Conservation (phyloP, 2,329 filamentous ascomycete genomes). For the Zymoseptoria brevis region DNA sequence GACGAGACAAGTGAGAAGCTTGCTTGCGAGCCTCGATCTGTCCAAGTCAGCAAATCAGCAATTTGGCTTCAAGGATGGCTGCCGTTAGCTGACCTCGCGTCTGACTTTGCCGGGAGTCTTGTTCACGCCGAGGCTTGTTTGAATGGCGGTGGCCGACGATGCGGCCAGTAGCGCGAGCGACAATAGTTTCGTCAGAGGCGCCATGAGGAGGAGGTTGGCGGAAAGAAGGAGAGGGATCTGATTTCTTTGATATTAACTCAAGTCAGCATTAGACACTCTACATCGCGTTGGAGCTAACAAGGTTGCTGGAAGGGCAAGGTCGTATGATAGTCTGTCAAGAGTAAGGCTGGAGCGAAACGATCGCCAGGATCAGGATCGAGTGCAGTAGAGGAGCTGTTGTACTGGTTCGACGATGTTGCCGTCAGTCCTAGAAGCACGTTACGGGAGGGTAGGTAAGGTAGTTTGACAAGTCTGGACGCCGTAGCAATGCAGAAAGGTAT, state of each 20-base stretch:
- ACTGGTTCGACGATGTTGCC: no score
- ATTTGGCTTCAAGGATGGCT: background rate
- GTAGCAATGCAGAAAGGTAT: no score
- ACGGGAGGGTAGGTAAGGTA: no score
- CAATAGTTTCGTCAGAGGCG: background rate
- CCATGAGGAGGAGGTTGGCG: background rate
- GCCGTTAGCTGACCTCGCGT: background rate
- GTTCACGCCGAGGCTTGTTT: constrained; percentile 2
- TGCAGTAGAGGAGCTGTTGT: no score
- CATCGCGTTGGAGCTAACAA: background rate
- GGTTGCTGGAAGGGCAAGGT: background rate
- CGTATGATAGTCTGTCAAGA: background rate
- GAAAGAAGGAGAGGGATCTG: background rate
- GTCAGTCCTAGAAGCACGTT: no score
- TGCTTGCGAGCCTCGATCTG: background rate
- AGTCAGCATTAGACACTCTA: background rate
- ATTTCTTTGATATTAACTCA: background rate
- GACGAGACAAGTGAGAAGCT: constrained; percentile 8
- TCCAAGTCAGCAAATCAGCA: background rate
- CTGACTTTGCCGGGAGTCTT: background rate
- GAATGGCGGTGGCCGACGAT: constrained; percentile 4
- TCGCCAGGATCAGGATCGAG: no score
- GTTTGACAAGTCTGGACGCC: no score
- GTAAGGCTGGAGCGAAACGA: background rate
- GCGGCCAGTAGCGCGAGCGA: constrained; percentile 3